phyloP scores from a whole-genome alignment of 306 rosid genomes.

The Senna siamea region DNA sequence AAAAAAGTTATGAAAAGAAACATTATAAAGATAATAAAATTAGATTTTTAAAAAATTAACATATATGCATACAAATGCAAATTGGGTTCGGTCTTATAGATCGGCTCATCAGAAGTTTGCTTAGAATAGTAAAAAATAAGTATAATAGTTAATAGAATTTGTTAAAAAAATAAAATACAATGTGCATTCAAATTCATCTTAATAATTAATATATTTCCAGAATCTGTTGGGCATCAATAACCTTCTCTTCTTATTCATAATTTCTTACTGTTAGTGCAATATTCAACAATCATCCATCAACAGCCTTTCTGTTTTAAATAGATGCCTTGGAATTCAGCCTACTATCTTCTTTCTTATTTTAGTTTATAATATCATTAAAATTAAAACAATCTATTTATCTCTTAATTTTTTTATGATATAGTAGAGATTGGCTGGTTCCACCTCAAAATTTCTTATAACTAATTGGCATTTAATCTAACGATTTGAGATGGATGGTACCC shows the following conservation, averaged over 20 bases:
- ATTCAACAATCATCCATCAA: background rate
- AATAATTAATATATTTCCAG: background rate
- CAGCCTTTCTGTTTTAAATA: background rate
- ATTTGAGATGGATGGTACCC: background rate
- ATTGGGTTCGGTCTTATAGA: background rate
- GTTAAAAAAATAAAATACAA: background rate
- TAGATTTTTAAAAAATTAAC: no score
- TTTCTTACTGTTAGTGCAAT: background rate
- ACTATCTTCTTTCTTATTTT: background rate
- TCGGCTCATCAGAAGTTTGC: background rate
- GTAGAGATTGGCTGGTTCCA: no score
- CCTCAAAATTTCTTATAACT: no score
- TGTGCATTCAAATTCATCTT: background rate
- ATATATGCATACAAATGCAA: no score
- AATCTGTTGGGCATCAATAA: background rate
- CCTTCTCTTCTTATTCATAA: background rate
- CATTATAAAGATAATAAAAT: no score
- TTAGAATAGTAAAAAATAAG: background rate
- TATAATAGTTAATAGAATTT: background rate
- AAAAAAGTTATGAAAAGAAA: no score
- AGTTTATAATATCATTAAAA: background rate
- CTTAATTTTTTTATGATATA: no score
- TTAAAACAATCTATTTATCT: no score
- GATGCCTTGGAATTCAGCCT: background rate
- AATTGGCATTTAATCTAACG: no score